Evolutionary conservation across 805 yeast genomes (phyloP), one percentile per base, ranked within the genome.

Genomic region (Cyberlindnera sargentensis): DNA sequence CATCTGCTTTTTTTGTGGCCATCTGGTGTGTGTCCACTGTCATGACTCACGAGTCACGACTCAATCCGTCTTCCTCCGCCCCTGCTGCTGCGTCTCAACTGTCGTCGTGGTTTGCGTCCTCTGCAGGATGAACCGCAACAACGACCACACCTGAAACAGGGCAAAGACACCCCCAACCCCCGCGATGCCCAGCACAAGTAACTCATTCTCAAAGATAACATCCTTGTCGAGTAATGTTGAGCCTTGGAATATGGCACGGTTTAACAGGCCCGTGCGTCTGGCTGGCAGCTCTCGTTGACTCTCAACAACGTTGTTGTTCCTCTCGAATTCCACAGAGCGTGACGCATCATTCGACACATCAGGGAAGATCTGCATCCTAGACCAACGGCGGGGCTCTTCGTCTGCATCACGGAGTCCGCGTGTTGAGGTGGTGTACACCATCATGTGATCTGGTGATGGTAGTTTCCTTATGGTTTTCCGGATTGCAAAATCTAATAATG

Each of bases 361-460:
- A 29, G 78, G 70, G 55, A 84, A 83, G 2, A 81, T 68, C 43
- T 66, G 68, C 41, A 55, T 57, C 41, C 47, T 63, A 44, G 31
- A 68, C 66, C 61, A 63, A 40, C 55, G 56, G 5, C 11, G 41
- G 20, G 39, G 58, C 48, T 45, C 72, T 41, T 48, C 48, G 34
- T 36, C 45, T 34, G 28, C 47, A 38, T 58, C 59, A n/a, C 56
- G 53, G 3, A 52, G 48, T 3, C 44, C 45, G 3, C 66, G 59
- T 4, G 57, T 52, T 8, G 60, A 37, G 0, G 82, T 69, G 0
- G 89, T 77, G 45, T 79, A 67, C 2, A 87, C 60, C 2, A 89
- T 63, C 2, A 88, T 68, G 43, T 72, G 73, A 47, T 76, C 75
- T 0, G 96, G 95, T 0, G 90, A 71, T 1, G 96, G 96, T 9